Percentiles rank a stretch among this genome's conserved stretches.
Conservation (phyloP, 805 yeast species). For the Metschnikowia cubensis region DNA sequence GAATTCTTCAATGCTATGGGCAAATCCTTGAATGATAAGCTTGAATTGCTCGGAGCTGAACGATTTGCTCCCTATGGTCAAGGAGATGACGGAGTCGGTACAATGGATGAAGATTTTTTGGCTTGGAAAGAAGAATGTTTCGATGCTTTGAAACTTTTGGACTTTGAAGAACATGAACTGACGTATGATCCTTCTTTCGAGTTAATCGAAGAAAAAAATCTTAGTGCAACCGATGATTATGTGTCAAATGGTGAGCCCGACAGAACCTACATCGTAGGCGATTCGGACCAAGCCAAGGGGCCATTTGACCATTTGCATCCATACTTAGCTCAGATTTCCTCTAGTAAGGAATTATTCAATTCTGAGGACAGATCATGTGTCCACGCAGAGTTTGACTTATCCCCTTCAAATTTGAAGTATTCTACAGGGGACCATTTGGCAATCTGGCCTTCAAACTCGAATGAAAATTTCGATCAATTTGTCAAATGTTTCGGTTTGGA, state of each 20-base stretch:
- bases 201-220: constrained; percentile 33
- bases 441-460: constrained; percentile 86
- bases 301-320: constrained; percentile 85
- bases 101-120: constrained; percentile 92
- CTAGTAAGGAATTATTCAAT: constrained; percentile 67
- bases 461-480: constrained; percentile 68
- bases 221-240: constrained; percentile 27
- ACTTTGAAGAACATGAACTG: constrained; percentile 76
- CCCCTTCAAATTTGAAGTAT: constrained; percentile 71
- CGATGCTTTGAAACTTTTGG: constrained; percentile 59
- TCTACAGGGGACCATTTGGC: constrained; percentile 96
- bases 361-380: constrained; percentile 69
- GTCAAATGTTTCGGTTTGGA: constrained; percentile 58
- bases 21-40: constrained; percentile 50
- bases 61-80: constrained; percentile 74
- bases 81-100: constrained; percentile 94
- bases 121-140: constrained; percentile 85
- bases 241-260: constrained; percentile 78
- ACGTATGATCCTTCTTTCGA: constrained; percentile 68
- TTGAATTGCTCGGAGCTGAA: constrained; percentile 64
- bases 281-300: constrained; percentile 46
- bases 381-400: constrained; percentile 83
- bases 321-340: constrained; percentile 62
- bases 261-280: constrained; percentile 33
- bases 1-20: constrained; percentile 88